These are phyloP conservation scores for Saccharomyces hybrid DNA, from an alignment of 1,139 yeast genomes.

Conservation along the genomic window DNA sequence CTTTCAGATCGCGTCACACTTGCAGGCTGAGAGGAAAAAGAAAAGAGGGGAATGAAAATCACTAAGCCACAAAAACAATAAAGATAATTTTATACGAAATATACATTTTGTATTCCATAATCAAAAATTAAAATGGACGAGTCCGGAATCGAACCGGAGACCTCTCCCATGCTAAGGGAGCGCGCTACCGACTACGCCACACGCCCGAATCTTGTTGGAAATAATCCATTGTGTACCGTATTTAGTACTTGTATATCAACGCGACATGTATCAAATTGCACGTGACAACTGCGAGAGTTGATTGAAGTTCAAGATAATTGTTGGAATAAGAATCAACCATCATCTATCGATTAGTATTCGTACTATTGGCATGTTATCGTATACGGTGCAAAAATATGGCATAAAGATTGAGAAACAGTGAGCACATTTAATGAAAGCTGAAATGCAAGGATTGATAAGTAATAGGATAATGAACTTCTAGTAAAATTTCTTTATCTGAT, in stretches of 20 bases:
- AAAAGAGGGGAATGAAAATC: neutral
- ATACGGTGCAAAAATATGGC: neutral
- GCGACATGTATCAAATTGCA: no score
- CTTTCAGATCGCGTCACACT: neutral
- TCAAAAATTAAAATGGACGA: conserved; percentile 43
- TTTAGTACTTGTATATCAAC: no score
- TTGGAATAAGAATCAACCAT: neutral
- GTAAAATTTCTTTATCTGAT: no score
- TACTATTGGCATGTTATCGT: neutral
- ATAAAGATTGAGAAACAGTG: neutral
- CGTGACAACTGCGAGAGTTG: no score
- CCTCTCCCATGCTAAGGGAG: conserved; percentile 86
- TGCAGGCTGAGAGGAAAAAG: neutral
- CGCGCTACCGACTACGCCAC: conserved; percentile 94
- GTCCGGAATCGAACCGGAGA: conserved; percentile 88
- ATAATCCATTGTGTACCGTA: no score
- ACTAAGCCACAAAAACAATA: neutral
- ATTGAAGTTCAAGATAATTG: no score
- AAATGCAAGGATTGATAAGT: neutral
- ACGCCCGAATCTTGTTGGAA: conserved; percentile 44
- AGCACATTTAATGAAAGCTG: neutral
- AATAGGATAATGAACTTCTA: neutral
- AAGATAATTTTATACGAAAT: neutral
- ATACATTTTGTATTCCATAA: neutral
- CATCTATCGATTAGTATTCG: neutral